Base-by-base conservation (phyloP, 768 basidiomycete species). In the Sarcodon aspratus region DNA sequence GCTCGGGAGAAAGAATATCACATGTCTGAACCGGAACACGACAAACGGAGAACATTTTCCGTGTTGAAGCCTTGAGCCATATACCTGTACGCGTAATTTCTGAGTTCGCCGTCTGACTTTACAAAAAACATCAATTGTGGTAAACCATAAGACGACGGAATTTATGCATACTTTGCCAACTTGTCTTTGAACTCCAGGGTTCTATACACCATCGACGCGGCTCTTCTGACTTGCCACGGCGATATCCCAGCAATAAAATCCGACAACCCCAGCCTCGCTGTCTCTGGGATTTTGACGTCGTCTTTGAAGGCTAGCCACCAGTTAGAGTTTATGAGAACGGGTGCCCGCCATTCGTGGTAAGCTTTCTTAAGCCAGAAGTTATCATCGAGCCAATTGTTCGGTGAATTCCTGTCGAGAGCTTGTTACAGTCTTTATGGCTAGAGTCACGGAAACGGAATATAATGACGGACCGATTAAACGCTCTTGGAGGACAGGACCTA, bases 251-350 rank as follows among this genome's bases (percentile, higher is more conserved):
- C 62, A 27, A 42, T 27, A 13, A 27, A 17, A 4, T n/a, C 40
- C 13, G 40, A 42, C 8, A 42, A 42, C 13, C 40, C 40, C 1
- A 17, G 9, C 40, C 27, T 42, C 9, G 40, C 40, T 5, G 13
- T 9, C 7, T 59, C 63, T 7, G 83, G 91, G 38, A 87, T 72
- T 15, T 58, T 67, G 2, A 72, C 59, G 63, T 96, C 92, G 52
- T 94, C 81, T 38, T 73, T 69, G 61, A 93, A 86, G 2, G 89
- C 72, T 18, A 96, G 69, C 94, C 94, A 97, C 93, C 93, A 97
- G 59, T 96, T 97, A 3, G 92, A 94, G 62, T 97, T 85, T 55
- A 98, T 67, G 48, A 87, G 70, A 9, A 98, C 68, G 0, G 94
- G 92, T 0, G 78, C 77, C 33, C 94, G 76, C 81, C 83, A 90